Percentiles rank a stretch among this genome's conserved stretches.
Conservation (phyloP, 2,329 filamentous ascomycete genomes). For the Byssothecium circinans region DNA sequence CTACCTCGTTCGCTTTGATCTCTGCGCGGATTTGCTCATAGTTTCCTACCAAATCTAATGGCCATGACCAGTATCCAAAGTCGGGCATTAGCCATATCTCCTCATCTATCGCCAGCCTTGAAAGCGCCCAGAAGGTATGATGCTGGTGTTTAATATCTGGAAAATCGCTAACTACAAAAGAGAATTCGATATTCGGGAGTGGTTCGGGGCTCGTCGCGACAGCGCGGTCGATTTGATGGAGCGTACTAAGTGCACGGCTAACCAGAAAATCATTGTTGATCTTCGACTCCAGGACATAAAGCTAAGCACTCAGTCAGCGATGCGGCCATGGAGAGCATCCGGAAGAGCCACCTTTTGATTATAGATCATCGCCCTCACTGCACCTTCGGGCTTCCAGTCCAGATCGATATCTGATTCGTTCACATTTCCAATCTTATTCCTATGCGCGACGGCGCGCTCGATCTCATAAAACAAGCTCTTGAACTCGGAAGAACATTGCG, state of each 20-base stretch:
- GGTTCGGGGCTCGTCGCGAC: constrained; percentile 53
- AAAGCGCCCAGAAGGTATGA: constrained; percentile 18
- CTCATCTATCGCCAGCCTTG: constrained; percentile 13
- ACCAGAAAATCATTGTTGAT: constrained; percentile 20
- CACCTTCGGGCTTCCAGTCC: constrained; percentile 19
- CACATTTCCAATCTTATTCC: constrained; percentile 18
- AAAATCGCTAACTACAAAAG: constrained; percentile 50
- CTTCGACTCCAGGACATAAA: constrained; percentile 37
- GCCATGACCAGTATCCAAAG: constrained; percentile 29
- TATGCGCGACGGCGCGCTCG: constrained; percentile 18
- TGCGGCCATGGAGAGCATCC: neutral
- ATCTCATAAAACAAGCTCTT: constrained; percentile 25
- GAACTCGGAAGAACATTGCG: constrained; percentile 26
- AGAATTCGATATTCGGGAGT: constrained; percentile 56
- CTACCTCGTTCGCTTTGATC: constrained; percentile 9
- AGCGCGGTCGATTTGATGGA: constrained; percentile 58
- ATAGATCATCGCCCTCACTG: constrained; percentile 33
- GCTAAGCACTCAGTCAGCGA: constrained; percentile 14
- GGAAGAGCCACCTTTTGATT: constrained; percentile 23
- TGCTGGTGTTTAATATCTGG: constrained; percentile 14
- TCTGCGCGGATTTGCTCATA: constrained; percentile 18
- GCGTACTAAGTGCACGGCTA: constrained; percentile 47
- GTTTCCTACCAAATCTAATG: constrained; percentile 16
- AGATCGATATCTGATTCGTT: constrained; percentile 23
- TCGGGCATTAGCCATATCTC: constrained; percentile 27